These are phyloP conservation scores for Cucurbita pepo DNA, from an alignment of 306 rosid species.

Conservation along the genomic window DNA sequence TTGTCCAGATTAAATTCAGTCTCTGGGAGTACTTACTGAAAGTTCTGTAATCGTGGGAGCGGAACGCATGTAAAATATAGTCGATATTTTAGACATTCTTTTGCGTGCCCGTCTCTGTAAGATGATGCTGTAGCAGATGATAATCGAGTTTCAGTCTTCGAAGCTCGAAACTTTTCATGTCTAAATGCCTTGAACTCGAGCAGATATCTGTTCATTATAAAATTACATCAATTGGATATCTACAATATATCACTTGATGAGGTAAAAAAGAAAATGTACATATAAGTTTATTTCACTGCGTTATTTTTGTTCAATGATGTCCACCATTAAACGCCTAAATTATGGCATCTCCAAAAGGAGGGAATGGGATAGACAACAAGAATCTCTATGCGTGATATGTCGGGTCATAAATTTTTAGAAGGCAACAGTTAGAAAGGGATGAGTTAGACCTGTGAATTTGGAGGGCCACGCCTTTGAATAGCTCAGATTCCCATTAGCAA, in stretches of 20 bases:
- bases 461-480: background rate
- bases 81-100: conserved; percentile 2
- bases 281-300: background rate
- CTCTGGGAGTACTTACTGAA: conserved; percentile 12
- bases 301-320: background rate
- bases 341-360: background rate
- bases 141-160: conserved; percentile 4
- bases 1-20: conserved; percentile 44
- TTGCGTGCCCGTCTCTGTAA: conserved; percentile 4
- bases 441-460: background rate
- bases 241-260: background rate
- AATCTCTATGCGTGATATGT: conserved; percentile 6
- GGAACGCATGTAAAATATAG: conserved; percentile 1
- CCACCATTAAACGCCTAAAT: background rate
- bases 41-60: background rate
- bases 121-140: background rate
- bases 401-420: background rate
- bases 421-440: background rate
- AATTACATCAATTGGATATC: background rate
- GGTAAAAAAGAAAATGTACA: background rate
- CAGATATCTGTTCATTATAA: background rate
- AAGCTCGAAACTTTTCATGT: background rate
- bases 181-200: background rate
- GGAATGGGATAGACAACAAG: conserved; percentile 4
- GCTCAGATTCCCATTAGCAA: conserved; percentile 2